phyloP scores from a whole-genome alignment of 2,329 filamentous ascomycete genomes.

The Apiospora kogelbergensis region DNA sequence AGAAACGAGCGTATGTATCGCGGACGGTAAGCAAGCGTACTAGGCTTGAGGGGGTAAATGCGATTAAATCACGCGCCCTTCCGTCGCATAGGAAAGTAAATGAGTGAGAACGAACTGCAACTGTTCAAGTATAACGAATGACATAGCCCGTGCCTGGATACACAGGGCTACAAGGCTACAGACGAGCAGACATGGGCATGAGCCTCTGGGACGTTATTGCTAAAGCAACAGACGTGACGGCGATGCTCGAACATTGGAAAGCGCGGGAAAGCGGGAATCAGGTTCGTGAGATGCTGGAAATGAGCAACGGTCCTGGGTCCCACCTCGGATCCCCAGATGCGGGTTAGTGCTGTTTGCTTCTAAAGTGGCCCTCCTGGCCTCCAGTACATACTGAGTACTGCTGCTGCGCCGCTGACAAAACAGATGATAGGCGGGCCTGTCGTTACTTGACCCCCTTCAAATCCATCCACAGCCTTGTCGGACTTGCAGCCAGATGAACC shows the following conservation, averaged over 20 bases:
- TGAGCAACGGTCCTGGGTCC: neutral
- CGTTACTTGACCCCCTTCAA: neutral
- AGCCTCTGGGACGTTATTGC: neutral
- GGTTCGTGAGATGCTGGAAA: constrained; percentile 5
- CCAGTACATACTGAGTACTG: no score
- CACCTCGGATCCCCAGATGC: neutral
- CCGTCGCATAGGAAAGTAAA: neutral
- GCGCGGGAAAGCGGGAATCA: neutral
- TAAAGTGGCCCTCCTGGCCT: neutral
- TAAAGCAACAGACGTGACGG: no score
- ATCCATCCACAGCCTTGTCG: constrained; percentile 3
- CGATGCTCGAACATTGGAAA: neutral
- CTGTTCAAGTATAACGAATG: neutral
- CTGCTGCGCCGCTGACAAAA: neutral
- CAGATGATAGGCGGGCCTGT: neutral
- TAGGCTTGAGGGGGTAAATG: neutral
- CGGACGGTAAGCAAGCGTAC: neutral
- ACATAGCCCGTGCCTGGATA: neutral
- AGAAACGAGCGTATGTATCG: neutral
- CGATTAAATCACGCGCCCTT: neutral
- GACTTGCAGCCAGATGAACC: constrained; percentile 1
- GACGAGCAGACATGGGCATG: neutral
- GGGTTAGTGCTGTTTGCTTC: neutral
- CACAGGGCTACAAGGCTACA: neutral
- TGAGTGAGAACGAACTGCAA: neutral